These are phyloP conservation scores for Cercospora nicotianae DNA, from an alignment of 2,329 filamentous ascomycete species.

Conservation along the genomic window DNA sequence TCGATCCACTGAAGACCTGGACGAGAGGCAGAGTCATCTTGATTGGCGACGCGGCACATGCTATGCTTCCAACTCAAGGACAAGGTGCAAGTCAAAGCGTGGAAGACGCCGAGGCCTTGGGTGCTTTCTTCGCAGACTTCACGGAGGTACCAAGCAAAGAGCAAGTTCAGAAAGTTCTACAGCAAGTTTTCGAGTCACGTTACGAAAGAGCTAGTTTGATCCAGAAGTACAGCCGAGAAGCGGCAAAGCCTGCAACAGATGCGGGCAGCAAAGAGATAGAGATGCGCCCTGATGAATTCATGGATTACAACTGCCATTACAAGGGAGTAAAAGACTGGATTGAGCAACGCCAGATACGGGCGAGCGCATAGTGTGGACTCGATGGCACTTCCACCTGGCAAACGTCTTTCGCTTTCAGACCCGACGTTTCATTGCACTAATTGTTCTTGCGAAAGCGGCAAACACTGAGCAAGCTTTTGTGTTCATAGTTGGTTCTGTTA, in stretches of 20 bases:
- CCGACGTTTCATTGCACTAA: background rate
- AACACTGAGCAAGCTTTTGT: background rate
- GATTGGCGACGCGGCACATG: constrained; percentile 44
- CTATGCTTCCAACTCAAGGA: constrained; percentile 46
- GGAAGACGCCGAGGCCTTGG: constrained; percentile 45
- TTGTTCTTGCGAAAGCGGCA: background rate
- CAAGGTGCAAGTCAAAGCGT: constrained; percentile 47
- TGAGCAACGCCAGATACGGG: background rate
- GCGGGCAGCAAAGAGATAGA: constrained; percentile 37
- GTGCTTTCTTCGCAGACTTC: constrained; percentile 33
- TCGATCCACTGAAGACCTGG: constrained; percentile 45
- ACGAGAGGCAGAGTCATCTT: constrained; percentile 35
- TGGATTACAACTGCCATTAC: constrained; percentile 46
- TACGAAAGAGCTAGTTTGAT: constrained; percentile 45
- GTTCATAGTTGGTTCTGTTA: background rate
- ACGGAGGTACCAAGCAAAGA: constrained; percentile 16
- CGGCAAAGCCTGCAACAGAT: constrained; percentile 43
- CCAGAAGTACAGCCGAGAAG: constrained; percentile 47
- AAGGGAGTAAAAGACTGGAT: constrained; percentile 40
- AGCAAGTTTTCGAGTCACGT: constrained; percentile 34
- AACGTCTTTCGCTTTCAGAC: background rate
- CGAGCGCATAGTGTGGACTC: background rate
- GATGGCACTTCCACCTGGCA: background rate
- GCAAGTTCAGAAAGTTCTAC: constrained; percentile 31
- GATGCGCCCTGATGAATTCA: constrained; percentile 43